Percentiles rank a stretch among this genome's conserved stretches.
phyloP scores from a whole-genome alignment of 2,329 filamentous ascomycete genomes.

The Talaromyces sp. region DNA sequence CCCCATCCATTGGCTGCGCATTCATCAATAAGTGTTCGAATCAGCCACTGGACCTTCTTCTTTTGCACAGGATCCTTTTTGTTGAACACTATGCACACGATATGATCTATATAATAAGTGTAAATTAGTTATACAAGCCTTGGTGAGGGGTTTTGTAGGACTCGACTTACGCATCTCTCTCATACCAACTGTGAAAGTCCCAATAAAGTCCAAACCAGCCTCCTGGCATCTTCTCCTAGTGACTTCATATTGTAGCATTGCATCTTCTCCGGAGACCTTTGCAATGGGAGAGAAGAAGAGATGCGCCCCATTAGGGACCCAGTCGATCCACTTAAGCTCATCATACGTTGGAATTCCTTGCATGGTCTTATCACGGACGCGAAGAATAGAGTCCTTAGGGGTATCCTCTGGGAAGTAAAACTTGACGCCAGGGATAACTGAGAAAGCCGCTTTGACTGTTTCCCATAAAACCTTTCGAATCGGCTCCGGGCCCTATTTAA shows the following conservation, averaged over 20 bases:
- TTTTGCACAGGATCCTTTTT: too few species aligned
- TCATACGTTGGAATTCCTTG: not conserved
- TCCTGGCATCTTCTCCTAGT: slow-evolving; percentile 33
- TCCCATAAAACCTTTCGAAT: too few species aligned
- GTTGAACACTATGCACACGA: too few species aligned
- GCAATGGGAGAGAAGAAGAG: slow-evolving; percentile 52
- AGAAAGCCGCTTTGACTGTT: too few species aligned
- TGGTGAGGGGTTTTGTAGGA: too few species aligned
- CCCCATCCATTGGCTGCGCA: slow-evolving; percentile 38
- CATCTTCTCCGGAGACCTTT: slow-evolving; percentile 46
- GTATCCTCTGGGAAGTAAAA: too few species aligned
- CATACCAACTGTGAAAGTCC: slow-evolving; percentile 48
- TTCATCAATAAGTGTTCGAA: slow-evolving; percentile 21
- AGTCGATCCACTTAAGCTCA: not conserved
- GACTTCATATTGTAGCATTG: slow-evolving; percentile 40
- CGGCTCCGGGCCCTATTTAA: too few species aligned
- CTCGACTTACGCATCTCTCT: slow-evolving; percentile 48
- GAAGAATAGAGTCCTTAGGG: not conserved
- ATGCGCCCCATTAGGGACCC: not conserved
- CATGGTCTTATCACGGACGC: not conserved
- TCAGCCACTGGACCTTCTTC: too few species aligned
- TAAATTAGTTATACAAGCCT: too few species aligned
- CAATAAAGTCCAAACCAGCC: slow-evolving; percentile 49
- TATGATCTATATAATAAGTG: too few species aligned
- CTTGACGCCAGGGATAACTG: too few species aligned